Conservation (phyloP, 352 stramenopile genomes). For the Pythium plurisporium region DNA sequence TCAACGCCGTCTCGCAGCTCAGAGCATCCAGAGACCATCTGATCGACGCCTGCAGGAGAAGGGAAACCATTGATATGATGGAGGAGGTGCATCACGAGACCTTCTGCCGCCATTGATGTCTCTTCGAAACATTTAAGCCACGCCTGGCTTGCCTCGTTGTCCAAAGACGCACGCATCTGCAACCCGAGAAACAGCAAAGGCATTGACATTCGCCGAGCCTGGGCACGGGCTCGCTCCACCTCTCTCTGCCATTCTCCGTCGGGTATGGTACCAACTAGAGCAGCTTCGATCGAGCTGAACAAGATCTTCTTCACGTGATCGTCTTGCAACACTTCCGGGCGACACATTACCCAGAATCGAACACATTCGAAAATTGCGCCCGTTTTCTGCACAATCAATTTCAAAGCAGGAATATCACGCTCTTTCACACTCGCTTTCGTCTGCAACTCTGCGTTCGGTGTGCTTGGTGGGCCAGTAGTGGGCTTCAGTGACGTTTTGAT, state of each 20-base stretch:
- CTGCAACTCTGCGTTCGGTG: not conserved
- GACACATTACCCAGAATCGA: conserved; percentile 82
- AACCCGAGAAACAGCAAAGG: conserved; percentile 79
- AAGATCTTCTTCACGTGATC: conserved; percentile 78
- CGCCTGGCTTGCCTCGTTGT: conserved; percentile 61
- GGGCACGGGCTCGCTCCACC: conserved; percentile 63
- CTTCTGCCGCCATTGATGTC: conserved; percentile 75
- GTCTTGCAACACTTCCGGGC: conserved; percentile 69
- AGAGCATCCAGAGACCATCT: conserved; percentile 78
- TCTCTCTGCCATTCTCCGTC: conserved; percentile 78
- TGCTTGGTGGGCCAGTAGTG: conserved; percentile 2
- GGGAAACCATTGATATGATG: conserved; percentile 85
- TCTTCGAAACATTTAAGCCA: conserved; percentile 85
- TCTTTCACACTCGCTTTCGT: conserved; percentile 24
- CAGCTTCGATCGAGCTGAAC: conserved; percentile 82
- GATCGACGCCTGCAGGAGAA: conserved; percentile 75
- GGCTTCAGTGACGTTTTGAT: conserved; percentile 56
- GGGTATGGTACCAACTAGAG: conserved; percentile 73
- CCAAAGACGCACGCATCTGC: conserved; percentile 78
- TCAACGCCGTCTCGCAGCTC: conserved; percentile 51
- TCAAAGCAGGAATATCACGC: conserved; percentile 63
- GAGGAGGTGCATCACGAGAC: conserved; percentile 79
- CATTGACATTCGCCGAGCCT: conserved; percentile 71
- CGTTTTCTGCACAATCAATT: conserved; percentile 79
- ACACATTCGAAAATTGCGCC: conserved; percentile 83